Conservation (phyloP, 768 basidiomycete genomes). For the Pleurotus platypus region DNA sequence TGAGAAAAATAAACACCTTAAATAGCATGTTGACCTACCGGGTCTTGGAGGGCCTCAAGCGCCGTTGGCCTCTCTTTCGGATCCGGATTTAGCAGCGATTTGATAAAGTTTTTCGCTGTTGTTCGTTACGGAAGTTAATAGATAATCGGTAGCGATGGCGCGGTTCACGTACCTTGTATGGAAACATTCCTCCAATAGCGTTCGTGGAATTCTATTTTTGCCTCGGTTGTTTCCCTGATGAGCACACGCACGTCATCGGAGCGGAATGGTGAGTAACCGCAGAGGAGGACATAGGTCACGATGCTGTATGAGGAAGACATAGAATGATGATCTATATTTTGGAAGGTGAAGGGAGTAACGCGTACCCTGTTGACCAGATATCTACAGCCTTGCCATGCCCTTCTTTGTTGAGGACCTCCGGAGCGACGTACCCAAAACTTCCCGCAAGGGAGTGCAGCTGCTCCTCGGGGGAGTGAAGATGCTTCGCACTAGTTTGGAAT, state of each 20-base stretch:
- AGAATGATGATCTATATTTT: neutral
- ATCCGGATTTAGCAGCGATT: constrained; percentile 64
- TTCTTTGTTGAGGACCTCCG: constrained; percentile 76
- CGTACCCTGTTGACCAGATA: constrained; percentile 89
- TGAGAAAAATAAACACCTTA: neutral
- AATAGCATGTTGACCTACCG: constrained; percentile 36
- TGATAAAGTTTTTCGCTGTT: constrained; percentile 84
- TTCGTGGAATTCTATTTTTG: constrained; percentile 87
- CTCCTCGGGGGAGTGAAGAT: constrained; percentile 68
- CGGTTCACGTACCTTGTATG: constrained; percentile 48
- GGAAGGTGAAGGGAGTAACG: constrained; percentile 8
- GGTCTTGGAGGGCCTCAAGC: constrained; percentile 60
- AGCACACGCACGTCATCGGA: constrained; percentile 75
- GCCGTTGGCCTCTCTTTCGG: constrained; percentile 73
- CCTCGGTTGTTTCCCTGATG: constrained; percentile 79
- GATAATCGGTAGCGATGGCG: too few species aligned
- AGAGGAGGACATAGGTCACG: constrained; percentile 92
- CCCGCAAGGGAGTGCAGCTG: constrained; percentile 72
- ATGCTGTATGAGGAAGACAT: constrained; percentile 43
- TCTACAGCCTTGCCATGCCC: constrained; percentile 94
- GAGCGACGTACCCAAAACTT: constrained; percentile 88
- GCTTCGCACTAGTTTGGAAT: constrained; percentile 62
- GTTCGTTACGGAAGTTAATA: neutral
- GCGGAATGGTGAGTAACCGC: constrained; percentile 94
- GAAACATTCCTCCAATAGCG: constrained; percentile 93